Conservation (phyloP, 2,329 filamentous ascomycete species). For the Hypomyces perniciosus region DNA sequence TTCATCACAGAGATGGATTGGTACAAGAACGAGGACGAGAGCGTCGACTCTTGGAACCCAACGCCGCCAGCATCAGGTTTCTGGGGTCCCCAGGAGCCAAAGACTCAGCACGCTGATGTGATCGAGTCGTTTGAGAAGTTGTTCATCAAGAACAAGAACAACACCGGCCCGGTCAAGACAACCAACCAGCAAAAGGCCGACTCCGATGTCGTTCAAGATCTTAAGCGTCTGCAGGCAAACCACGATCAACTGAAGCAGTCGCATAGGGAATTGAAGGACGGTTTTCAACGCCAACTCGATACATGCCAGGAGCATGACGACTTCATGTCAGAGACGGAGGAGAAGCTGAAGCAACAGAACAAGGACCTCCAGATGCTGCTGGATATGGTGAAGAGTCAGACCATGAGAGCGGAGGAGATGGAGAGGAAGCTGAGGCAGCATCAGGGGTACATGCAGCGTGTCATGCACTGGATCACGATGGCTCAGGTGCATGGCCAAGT, state of each 20-base stretch:
- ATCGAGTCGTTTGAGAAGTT: constrained; percentile 2
- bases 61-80: too few species aligned
- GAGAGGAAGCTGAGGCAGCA: constrained; percentile 1
- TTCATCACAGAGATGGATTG: too few species aligned
- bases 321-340: neutral
- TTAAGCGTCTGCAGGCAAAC: too few species aligned
- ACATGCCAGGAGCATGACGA: neutral
- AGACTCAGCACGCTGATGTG: neutral
- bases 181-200: neutral
- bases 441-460: constrained; percentile 1
- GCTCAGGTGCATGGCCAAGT: constrained; percentile 9
- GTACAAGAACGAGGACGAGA: too few species aligned
- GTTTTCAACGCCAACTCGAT: too few species aligned
- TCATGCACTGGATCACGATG: constrained; percentile 12
- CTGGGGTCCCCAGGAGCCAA: neutral
- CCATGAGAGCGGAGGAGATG: neutral
- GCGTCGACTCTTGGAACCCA: too few species aligned
- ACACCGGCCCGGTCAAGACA: neutral
- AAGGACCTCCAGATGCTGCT: neutral
- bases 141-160: neutral
- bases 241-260: neutral
- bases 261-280: neutral
- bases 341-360: neutral
- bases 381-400: neutral
- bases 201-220: neutral